These are phyloP conservation scores for Leccinum variicolor DNA, from an alignment of 768 basidiomycete species.

Conservation along the genomic window DNA sequence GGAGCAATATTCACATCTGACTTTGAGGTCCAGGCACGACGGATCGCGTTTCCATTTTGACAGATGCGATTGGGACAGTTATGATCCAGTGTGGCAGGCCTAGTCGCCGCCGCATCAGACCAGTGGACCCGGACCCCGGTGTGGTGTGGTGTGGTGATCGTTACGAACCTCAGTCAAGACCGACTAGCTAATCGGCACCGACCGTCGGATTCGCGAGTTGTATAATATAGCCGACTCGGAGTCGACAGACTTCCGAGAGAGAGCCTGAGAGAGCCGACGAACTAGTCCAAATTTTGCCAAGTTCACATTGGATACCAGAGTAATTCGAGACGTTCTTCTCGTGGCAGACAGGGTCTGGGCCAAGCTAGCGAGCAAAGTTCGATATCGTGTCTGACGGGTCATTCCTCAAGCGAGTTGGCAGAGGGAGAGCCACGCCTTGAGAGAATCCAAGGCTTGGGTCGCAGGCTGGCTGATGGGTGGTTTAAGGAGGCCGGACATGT, in stretches of 20 bases:
- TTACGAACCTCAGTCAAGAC: not conserved
- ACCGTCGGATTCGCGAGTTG: not conserved
- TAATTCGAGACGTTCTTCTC: not conserved
- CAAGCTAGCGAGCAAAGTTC: not conserved
- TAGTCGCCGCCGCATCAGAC: not conserved
- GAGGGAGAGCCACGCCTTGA: not conserved
- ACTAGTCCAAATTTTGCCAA: not conserved
- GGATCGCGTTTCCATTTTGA: not conserved
- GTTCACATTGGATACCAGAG: not conserved
- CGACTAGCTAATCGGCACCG: not conserved
- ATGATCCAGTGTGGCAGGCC: not conserved
- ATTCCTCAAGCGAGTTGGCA: not conserved
- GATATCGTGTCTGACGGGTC: not conserved
- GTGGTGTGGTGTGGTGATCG: not conserved
- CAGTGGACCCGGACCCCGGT: not conserved
- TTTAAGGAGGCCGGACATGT: not conserved
- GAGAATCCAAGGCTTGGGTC: not conserved
- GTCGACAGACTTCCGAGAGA: not conserved
- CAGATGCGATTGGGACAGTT: not conserved
- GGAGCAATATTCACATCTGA: not conserved
- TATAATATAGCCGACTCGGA: not conserved
- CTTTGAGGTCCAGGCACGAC: not conserved
- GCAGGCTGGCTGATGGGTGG: not conserved
- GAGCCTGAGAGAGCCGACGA: not conserved
- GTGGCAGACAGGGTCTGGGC: not conserved